phyloP scores from a whole-genome alignment of 768 basidiomycete species.

The Exsudoporus frostii region DNA sequence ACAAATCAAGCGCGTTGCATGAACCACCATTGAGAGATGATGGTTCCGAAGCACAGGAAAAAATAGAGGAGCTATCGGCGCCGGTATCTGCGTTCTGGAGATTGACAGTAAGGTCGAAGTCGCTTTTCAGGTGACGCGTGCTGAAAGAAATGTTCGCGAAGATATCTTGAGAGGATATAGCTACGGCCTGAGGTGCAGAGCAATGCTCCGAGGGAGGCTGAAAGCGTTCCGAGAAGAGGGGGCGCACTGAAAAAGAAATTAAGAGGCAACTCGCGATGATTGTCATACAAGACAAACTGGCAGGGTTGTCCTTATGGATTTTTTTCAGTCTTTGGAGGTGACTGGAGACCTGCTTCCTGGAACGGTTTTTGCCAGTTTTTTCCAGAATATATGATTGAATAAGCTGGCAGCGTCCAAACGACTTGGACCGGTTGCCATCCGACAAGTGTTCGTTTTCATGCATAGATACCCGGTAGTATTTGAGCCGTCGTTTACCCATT shows the following conservation, averaged over 20 bases:
- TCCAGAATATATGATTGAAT: constrained; percentile 39
- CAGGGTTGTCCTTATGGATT: constrained; percentile 29
- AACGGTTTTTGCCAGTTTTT: constrained; percentile 37
- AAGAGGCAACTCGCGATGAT: neutral
- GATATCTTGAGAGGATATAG: constrained; percentile 10
- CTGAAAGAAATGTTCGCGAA: constrained; percentile 4
- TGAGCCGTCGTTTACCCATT: constrained; percentile 36
- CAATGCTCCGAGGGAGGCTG: constrained; percentile 14
- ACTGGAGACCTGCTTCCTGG: constrained; percentile 39
- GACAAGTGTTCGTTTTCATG: constrained; percentile 11
- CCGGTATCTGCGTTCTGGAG: constrained; percentile 1
- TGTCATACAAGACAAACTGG: constrained; percentile 25
- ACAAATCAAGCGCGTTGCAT: neutral
- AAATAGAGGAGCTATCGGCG: neutral
- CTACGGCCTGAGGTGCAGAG: neutral
- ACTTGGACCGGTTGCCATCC: constrained; percentile 18
- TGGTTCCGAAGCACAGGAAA: constrained; percentile 5
- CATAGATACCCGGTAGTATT: constrained; percentile 27
- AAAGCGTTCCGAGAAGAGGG: constrained; percentile 25
- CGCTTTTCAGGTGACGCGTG: constrained; percentile 13
- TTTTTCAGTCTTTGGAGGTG: constrained; percentile 39
- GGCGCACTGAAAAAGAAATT: constrained; percentile 15
- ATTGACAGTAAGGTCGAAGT: constrained; percentile 5
- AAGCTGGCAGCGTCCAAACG: constrained; percentile 39
- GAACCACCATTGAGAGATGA: neutral